Conservation (phyloP, 768 basidiomycete genomes). For the Cyclocybe cylindracea region DNA sequence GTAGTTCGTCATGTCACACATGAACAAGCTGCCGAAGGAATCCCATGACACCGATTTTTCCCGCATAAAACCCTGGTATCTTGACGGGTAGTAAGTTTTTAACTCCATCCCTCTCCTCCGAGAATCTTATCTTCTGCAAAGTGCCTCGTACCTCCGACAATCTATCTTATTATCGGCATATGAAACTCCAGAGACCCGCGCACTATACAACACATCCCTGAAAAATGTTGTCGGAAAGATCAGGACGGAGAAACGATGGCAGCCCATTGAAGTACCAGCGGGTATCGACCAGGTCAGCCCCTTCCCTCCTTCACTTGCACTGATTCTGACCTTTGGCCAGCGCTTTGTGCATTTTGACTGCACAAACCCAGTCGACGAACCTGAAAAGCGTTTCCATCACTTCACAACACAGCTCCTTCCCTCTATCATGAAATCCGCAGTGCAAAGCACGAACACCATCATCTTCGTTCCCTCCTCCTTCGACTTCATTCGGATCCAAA, state of each 20-base stretch:
- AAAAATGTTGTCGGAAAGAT: constrained; percentile 88
- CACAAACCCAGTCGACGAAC: constrained; percentile 68
- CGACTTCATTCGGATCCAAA: constrained; percentile 92
- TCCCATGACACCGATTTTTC: constrained; percentile 96
- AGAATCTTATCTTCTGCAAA: constrained; percentile 26
- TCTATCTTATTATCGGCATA: constrained; percentile 85
- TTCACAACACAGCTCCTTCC: constrained; percentile 92
- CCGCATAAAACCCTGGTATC: constrained; percentile 96
- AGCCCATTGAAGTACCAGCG: constrained; percentile 75
- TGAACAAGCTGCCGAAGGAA: constrained; percentile 91
- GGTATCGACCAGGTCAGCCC: constrained; percentile 77
- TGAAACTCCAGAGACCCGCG: constrained; percentile 86
- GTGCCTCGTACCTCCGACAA: constrained; percentile 86
- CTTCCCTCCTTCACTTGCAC: neutral
- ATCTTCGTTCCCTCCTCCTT: constrained; percentile 94
- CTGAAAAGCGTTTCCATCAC: constrained; percentile 83
- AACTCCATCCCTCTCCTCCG: neutral
- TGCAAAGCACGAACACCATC: constrained; percentile 85
- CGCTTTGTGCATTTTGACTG: constrained; percentile 78
- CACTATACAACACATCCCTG: constrained; percentile 72
- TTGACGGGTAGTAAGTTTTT: constrained; percentile 77
- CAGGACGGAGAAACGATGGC: constrained; percentile 66
- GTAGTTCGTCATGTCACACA: constrained; percentile 81
- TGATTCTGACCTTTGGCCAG: constrained; percentile 34
- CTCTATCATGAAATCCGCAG: constrained; percentile 83